A percentile compares a stretch with the other conserved stretches of the same genome.
Evolutionary conservation across 176 grass and related monocot genomes (phyloP).

Genomic region (Paspalum notatum): DNA sequence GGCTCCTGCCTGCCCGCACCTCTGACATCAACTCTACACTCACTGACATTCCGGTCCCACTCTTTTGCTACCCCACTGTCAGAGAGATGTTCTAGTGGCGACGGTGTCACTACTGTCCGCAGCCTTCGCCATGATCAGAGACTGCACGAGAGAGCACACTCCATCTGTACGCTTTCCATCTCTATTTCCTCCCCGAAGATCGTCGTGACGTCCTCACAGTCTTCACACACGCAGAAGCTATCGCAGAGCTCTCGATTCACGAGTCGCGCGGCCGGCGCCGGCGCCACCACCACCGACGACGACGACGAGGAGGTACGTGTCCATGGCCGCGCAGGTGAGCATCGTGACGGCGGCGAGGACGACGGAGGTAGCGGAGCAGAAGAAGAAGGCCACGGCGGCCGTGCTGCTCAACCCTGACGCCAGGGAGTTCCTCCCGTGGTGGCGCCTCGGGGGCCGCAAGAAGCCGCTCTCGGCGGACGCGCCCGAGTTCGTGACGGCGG

Average conservation of each 20-base stretch:
- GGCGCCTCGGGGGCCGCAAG: not conserved
- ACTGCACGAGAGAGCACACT: not conserved
- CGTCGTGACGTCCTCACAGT: not conserved
- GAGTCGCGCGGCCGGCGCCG: not conserved
- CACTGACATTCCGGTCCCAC: not conserved
- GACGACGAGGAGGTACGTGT: not conserved
- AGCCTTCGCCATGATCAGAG: not conserved
- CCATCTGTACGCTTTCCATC: not conserved
- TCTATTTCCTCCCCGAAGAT: not conserved
- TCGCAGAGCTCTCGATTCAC: not conserved
- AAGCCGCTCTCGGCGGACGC: slow-evolving; percentile 22
- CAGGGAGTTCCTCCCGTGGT: slow-evolving; percentile 38
- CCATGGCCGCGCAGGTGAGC: slow-evolving; percentile 20
- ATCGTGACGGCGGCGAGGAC: not conserved
- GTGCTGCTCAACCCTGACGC: slow-evolving; percentile 12
- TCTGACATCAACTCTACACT: not conserved
- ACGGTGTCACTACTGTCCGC: not conserved
- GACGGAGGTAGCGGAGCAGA: not conserved
- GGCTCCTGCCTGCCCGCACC: not conserved
- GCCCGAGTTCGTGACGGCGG: not conserved
- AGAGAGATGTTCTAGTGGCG: not conserved
- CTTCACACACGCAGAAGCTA: not conserved
- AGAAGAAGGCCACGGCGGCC: not conserved
- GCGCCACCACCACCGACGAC: not conserved
- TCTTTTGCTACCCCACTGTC: not conserved